Evolutionary conservation across 192 early-diverging fungal species (phyloP).

Genomic region (Coemansia sp.): DNA sequence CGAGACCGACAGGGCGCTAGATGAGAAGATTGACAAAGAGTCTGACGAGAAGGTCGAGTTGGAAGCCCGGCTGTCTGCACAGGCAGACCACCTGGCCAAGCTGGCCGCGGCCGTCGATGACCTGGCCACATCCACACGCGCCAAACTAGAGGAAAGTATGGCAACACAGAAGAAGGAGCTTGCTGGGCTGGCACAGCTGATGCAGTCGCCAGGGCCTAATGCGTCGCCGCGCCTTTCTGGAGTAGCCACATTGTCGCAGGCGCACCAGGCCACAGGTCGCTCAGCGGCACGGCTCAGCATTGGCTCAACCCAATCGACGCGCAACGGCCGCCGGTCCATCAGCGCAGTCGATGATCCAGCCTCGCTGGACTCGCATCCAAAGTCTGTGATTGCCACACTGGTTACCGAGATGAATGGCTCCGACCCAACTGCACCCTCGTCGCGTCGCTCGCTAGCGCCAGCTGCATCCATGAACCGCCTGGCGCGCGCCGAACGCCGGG

Average conservation of each 20-base stretch:
- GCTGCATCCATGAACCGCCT: slow-evolving; percentile 9
- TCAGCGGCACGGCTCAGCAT: slow-evolving; percentile 23
- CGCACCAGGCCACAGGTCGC: slow-evolving; percentile 5
- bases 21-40: neutral
- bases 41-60: neutral
- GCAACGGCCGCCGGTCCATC: slow-evolving; percentile 26
- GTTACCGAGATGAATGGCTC: slow-evolving; percentile 28
- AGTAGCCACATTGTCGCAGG: slow-evolving; percentile 17
- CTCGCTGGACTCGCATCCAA: slow-evolving; percentile 24
- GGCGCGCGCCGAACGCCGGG: slow-evolving; percentile 38
- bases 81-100: slow-evolving; percentile 15
- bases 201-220: slow-evolving; percentile 9
- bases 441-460: slow-evolving; percentile 16
- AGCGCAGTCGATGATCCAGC: slow-evolving; percentile 28
- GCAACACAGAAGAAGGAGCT: slow-evolving; percentile 26
- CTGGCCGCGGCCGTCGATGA: slow-evolving; percentile 17
- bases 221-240: slow-evolving; percentile 21
- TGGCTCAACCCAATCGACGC: slow-evolving; percentile 15
- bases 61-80: slow-evolving; percentile 18
- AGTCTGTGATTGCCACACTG: slow-evolving; percentile 41
- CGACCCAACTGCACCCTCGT: neutral
- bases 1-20: neutral
- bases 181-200: slow-evolving; percentile 5
- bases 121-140: slow-evolving; percentile 8
- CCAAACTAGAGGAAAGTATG: slow-evolving; percentile 16